Evolutionary conservation across 192 early-diverging fungal species (phyloP), one percentile per base, ranked within the genome.

Genomic region (Borealophlyctis nickersoniae): DNA sequence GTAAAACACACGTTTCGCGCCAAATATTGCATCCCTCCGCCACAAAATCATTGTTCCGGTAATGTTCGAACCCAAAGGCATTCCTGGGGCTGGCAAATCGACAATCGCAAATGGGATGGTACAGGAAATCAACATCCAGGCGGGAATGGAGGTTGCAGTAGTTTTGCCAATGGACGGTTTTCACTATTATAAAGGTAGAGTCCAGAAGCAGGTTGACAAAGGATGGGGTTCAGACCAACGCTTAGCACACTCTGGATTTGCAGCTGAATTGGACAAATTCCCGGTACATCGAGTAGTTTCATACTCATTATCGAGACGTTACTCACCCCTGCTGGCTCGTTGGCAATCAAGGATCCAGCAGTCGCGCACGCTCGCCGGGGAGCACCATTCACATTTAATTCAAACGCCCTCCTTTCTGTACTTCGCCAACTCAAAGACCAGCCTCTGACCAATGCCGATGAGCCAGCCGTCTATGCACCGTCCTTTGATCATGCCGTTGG

Each of bases 81-180:
- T 74, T 53, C 73, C 81, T 2, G 75, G 75, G 11, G 51, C 67
- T 9, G 81, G 81, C 30, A 82, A 82, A 62, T 64, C 77, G 1
- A 73, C 75, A 1, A 59, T 79, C 26, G 70, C 70, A 4, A 29
- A 30, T 2, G 5, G 30, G 11, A 14, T 81, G 24, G 57, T 34
- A 19, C 48, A 30, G 24, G 4, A 29, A 7, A 49, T 78, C 23
- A 72, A 75, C 60, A 36, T 22, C 29, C 14, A 14, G 24, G 9
- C 22, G 9, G 28, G 7, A 3, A 49, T 27, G 0, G 54, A 67
- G 2, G 24, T 58, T 13, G 72, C 75, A 23, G 55, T 70, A 7
- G 73, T 79, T 13, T 51, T 81, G n/a, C 73, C 77, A 2, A 81
- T 87, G 80, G 85, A 87, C 60, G 85, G 85, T 0, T 87, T 80